Evolutionary conservation across 2,329 filamentous ascomycete species (phyloP).

Genomic region (Dactylellina drechsleri): DNA sequence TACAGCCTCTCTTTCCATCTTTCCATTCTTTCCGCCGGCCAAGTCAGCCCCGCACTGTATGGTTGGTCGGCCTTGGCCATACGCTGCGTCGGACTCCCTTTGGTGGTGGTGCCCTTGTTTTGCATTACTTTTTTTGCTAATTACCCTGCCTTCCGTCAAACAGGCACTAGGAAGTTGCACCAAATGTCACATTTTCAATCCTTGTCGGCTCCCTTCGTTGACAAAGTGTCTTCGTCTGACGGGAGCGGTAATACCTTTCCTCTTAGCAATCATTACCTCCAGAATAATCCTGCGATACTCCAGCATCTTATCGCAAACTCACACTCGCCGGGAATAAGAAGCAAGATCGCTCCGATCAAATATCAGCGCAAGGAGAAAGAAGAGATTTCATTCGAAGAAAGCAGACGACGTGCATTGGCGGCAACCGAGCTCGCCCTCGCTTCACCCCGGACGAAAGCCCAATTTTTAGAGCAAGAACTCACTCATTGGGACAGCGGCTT

Average conservation of each 20-base stretch:
- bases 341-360: constrained; percentile 52
- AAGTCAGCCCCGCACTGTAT: constrained; percentile 45
- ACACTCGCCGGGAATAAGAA: constrained; percentile 35
- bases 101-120: constrained; percentile 38
- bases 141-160: constrained; percentile 29
- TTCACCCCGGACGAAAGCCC: constrained; percentile 54
- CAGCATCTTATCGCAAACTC: constrained; percentile 49
- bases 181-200: constrained; percentile 56
- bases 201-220: constrained; percentile 55
- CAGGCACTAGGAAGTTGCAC: constrained; percentile 46
- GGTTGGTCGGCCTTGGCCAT: constrained; percentile 45
- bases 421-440: constrained; percentile 55
- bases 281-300: constrained; percentile 51
- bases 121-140: constrained; percentile 7
- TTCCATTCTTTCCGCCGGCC: constrained; percentile 54
- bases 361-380: constrained; percentile 54
- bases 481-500: constrained; percentile 38
- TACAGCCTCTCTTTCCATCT: constrained; percentile 47
- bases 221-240: constrained; percentile 55
- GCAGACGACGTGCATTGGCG: constrained; percentile 52
- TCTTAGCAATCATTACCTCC: constrained; percentile 50
- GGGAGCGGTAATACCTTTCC: constrained; percentile 41
- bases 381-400: constrained; percentile 52
- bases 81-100: constrained; percentile 23
- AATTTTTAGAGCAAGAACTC: constrained; percentile 54